A percentile compares a stretch with the other conserved stretches of the same genome.
These are phyloP conservation scores for Euphorbia schlechtendalii DNA, from an alignment of 441 rosid genomes.

Conservation along the genomic window DNA sequence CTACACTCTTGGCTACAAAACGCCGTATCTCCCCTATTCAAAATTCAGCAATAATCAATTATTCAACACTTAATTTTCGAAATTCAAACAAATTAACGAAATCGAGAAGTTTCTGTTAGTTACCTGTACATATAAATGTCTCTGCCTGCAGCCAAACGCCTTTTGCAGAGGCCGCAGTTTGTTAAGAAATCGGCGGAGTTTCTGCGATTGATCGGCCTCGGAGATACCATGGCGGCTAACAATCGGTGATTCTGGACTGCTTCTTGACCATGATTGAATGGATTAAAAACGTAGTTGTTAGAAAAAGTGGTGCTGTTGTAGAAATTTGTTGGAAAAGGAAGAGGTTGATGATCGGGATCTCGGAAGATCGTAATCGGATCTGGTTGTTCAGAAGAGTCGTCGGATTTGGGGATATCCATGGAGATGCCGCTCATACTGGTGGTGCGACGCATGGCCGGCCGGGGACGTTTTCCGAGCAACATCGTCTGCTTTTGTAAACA, in stretches of 20 bases:
- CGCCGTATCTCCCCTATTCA: conserved; percentile 54
- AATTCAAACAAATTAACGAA: no score
- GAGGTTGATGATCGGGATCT: neutral
- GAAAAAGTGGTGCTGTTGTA: neutral
- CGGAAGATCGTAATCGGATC: conserved; percentile 11
- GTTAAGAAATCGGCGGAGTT: conserved; percentile 29
- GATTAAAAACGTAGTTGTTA: neutral
- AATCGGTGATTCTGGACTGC: conserved; percentile 26
- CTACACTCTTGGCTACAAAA: conserved; percentile 67
- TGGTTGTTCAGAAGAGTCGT: conserved; percentile 26
- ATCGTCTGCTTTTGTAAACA: conserved; percentile 17
- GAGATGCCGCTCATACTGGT: conserved; percentile 65
- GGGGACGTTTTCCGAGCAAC: conserved; percentile 65
- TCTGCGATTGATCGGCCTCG: conserved; percentile 21
- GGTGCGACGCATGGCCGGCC: conserved; percentile 59
- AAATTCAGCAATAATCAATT: no score
- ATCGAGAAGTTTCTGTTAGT: no score
- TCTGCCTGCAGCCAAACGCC: conserved; percentile 49
- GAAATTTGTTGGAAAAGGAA: neutral
- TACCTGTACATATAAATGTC: conserved; percentile 92
- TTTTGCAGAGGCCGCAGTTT: conserved; percentile 65
- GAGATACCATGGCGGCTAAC: conserved; percentile 38
- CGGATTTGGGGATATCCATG: conserved; percentile 26
- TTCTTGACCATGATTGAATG: neutral
- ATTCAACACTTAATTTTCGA: no score